phyloP scores from a whole-genome alignment of 208 protist genomes.

The Wallacemonas collosoma region DNA sequence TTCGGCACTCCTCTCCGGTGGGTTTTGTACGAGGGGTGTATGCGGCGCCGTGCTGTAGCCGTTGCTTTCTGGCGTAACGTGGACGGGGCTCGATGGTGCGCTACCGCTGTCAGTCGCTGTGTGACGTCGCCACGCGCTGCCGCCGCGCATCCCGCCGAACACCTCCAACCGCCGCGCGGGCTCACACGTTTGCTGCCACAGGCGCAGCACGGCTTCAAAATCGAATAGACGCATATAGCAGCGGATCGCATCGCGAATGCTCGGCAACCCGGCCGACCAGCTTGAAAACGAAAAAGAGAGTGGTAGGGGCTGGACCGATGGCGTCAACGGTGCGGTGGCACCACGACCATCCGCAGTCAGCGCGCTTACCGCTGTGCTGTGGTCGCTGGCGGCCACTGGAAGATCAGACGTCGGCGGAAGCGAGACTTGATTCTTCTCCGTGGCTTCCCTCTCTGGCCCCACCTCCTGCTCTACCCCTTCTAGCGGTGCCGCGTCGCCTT shows the following conservation, averaged over 20 bases:
- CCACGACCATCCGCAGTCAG: too few relatives aligned
- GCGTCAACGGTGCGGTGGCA: too few relatives aligned
- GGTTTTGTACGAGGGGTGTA: neutral
- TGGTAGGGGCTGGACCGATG: neutral
- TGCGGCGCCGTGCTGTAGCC: neutral
- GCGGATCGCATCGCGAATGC: slow-evolving; percentile 65
- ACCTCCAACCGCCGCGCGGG: neutral
- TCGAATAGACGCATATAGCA: slow-evolving; percentile 68
- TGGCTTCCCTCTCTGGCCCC: neutral
- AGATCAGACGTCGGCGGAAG: too few relatives aligned
- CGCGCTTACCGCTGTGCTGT: too few relatives aligned
- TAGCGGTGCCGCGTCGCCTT: too few relatives aligned
- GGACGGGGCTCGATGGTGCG: neutral
- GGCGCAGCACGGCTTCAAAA: slow-evolving; percentile 64
- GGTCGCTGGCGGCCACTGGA: too few relatives aligned
- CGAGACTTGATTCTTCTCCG: too few relatives aligned
- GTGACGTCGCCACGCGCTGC: neutral
- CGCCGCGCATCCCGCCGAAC: neutral
- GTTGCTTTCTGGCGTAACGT: neutral
- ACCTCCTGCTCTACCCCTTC: too few relatives aligned
- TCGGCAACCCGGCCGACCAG: neutral
- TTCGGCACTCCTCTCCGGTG: neutral
- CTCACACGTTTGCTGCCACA: slow-evolving; percentile 46
- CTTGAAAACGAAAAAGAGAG: neutral
- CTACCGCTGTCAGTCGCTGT: neutral